Percentiles rank a stretch among this genome's conserved stretches.
These are phyloP conservation scores for Epichloe uncinata DNA, from an alignment of 2,329 filamentous ascomycete species.

Conservation along the genomic window DNA sequence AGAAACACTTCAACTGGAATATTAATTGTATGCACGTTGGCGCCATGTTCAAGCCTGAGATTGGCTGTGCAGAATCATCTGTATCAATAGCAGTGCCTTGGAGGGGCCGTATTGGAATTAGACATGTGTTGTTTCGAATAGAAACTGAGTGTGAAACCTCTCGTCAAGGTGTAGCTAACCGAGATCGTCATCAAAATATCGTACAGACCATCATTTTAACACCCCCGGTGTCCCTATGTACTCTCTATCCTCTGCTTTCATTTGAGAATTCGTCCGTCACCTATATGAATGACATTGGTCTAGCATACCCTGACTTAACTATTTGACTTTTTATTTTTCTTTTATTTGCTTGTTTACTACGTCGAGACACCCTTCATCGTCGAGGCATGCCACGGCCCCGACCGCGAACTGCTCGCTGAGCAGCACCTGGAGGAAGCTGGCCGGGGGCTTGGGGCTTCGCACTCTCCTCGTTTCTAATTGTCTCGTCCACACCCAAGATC, in stretches of 20 bases:
- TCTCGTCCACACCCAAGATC: conserved; percentile 95
- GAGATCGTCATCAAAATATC: conserved; percentile 20
- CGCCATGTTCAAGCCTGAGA: too few relatives aligned
- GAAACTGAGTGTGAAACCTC: not conserved
- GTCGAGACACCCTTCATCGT: conserved; percentile 34
- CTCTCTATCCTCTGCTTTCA: not conserved
- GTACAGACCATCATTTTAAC: conserved; percentile 20
- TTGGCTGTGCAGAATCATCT: too few relatives aligned
- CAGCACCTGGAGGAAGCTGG: conserved; percentile 66
- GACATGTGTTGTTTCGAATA: too few relatives aligned
- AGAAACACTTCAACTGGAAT: too few relatives aligned
- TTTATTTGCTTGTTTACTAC: conserved; percentile 1
- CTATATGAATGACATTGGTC: not conserved
- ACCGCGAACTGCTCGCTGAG: conserved; percentile 75
- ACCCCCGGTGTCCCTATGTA: not conserved
- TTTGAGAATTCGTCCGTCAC: not conserved
- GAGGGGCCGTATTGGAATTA: too few relatives aligned
- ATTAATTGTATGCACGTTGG: too few relatives aligned
- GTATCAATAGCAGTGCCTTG: too few relatives aligned
- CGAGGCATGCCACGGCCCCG: conserved; percentile 83
- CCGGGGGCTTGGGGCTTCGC: conserved; percentile 68
- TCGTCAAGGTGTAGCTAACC: conserved; percentile 3
- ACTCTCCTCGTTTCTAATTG: conserved; percentile 95
- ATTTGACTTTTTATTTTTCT: not conserved
- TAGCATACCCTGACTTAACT: not conserved